These are phyloP conservation scores for Caulochytrium protostelioides DNA, from an alignment of 371 early-diverging fungal genomes.

Conservation along the genomic window DNA sequence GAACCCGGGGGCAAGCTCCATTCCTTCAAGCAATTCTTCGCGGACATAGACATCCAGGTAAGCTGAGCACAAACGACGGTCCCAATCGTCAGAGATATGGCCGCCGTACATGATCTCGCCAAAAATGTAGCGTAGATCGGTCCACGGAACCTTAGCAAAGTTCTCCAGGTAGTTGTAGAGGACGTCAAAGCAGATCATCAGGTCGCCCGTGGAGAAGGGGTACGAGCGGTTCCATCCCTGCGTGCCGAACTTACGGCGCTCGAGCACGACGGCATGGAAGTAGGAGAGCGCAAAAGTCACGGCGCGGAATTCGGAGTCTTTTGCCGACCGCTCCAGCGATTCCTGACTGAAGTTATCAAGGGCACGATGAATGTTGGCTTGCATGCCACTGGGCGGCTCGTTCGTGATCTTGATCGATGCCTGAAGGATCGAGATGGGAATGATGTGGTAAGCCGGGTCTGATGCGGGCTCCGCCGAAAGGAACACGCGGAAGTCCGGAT, in stretches of 20 bases:
- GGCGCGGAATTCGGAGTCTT: constrained; percentile 34
- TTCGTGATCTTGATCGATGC: constrained; percentile 41
- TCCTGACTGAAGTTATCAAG: constrained; percentile 40
- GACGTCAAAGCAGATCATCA: constrained; percentile 33
- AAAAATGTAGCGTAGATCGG: constrained; percentile 37
- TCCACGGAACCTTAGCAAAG: constrained; percentile 37
- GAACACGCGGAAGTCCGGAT: constrained; percentile 31
- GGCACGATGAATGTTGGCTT: constrained; percentile 39
- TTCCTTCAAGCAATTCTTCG: constrained; percentile 32
- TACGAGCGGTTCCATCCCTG: constrained; percentile 40
- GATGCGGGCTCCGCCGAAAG: constrained; percentile 37
- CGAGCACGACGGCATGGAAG: constrained; percentile 41
- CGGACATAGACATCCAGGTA: constrained; percentile 34
- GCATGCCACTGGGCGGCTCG: constrained; percentile 44
- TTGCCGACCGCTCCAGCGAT: constrained; percentile 33
- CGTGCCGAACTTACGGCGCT: constrained; percentile 41
- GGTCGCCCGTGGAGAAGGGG: constrained; percentile 38
- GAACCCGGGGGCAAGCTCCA: constrained; percentile 37
- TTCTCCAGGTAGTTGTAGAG: constrained; percentile 38
- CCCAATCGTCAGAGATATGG: constrained; percentile 38
- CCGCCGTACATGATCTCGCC: constrained; percentile 47
- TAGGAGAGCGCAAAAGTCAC: constrained; percentile 35
- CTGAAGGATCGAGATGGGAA: constrained; percentile 36
- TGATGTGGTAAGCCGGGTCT: constrained; percentile 34
- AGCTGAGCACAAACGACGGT: constrained; percentile 31